phyloP scores from a whole-genome alignment of 352 stramenopile species.

The Globisporangium paddicum region DNA sequence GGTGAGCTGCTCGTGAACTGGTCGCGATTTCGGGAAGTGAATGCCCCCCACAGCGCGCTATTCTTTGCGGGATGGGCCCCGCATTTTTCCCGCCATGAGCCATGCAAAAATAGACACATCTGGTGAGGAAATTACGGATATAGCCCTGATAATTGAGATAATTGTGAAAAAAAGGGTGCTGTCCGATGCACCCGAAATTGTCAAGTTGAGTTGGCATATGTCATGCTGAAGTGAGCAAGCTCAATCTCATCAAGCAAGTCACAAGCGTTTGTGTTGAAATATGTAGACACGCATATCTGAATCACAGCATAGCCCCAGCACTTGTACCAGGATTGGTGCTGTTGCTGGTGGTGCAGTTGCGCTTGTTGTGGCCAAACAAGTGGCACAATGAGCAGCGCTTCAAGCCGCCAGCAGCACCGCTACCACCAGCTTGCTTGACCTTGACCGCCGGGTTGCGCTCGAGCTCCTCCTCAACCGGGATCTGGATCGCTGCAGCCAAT shows the following conservation, averaged over 20 bases:
- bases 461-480: slow-evolving; percentile 41
- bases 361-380: slow-evolving; percentile 36
- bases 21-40: background rate
- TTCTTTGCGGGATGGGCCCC: slow-evolving; percentile 2
- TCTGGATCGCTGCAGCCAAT: slow-evolving; percentile 18
- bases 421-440: background rate
- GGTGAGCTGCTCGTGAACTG: background rate
- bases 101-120: background rate
- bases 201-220: too few species aligned
- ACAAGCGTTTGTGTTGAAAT: too few species aligned
- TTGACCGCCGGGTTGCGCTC: slow-evolving; percentile 24
- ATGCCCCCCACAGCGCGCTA: slow-evolving; percentile 6
- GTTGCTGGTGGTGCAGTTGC: slow-evolving; percentile 22
- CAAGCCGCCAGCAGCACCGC: too few species aligned
- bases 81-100: background rate
- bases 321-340: background rate
- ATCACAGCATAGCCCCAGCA: background rate
- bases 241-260: too few species aligned
- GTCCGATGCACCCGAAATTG: background rate
- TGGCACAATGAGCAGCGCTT: slow-evolving; percentile 38
- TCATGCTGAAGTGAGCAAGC: too few species aligned
- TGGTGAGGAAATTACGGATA: background rate
- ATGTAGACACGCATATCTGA: too few species aligned
- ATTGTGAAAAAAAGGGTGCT: background rate
- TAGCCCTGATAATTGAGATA: background rate